phyloP scores from a whole-genome alignment of 106 monocot species.

The Platanthera zijinensis region DNA sequence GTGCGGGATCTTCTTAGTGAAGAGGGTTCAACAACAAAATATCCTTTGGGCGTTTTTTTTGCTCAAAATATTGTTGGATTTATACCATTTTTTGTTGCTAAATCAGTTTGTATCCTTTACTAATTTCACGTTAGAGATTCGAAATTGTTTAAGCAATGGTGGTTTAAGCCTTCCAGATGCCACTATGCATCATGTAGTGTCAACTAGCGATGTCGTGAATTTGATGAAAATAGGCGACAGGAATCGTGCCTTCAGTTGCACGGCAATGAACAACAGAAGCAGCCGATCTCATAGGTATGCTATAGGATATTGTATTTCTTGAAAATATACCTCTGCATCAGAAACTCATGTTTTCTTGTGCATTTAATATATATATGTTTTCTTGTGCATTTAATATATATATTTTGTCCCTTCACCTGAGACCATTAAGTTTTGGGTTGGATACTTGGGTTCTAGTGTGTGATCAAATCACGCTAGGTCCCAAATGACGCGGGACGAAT shows the following conservation, averaged over 20 bases:
- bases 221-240: constrained; percentile 72
- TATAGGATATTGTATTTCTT: too few species aligned
- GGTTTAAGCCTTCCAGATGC: constrained; percentile 71
- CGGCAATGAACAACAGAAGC: constrained; percentile 78
- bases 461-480: too few species aligned
- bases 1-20: constrained; percentile 73
- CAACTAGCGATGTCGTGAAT: constrained; percentile 60
- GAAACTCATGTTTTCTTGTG: too few species aligned
- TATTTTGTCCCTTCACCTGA: too few species aligned
- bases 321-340: too few species aligned
- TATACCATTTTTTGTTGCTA: background rate
- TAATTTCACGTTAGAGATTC: constrained; percentile 62
- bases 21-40: constrained; percentile 61
- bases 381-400: too few species aligned
- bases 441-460: too few species aligned
- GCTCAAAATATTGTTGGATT: background rate
- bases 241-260: constrained; percentile 58
- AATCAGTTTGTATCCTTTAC: constrained; percentile 22
- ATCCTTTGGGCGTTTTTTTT: constrained; percentile 47
- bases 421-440: too few species aligned
- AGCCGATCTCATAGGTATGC: constrained; percentile 86
- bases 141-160: constrained; percentile 55
- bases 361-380: too few species aligned
- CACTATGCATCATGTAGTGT: constrained; percentile 43
- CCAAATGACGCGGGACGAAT: too few species aligned